Evolutionary conservation across 2,329 filamentous ascomycete species (phyloP), one percentile per base, ranked within the genome.

Genomic region (Colletotrichum abscissum): DNA sequence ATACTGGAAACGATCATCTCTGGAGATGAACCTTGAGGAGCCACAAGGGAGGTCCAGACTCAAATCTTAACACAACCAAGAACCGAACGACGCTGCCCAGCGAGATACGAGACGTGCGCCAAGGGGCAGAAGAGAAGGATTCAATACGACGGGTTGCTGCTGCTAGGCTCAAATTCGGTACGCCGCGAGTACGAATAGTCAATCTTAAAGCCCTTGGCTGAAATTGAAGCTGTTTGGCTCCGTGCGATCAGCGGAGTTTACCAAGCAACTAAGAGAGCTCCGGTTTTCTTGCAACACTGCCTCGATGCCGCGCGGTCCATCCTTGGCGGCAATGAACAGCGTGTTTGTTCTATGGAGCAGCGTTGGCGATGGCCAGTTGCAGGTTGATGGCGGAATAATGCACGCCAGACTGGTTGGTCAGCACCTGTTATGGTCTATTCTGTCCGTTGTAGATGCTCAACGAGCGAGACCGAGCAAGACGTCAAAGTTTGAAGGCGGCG

Each of bases 101-200:
- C 42, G 7, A 69, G 57, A 72, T 69, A 72, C 70, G 66, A 69
- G 70, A 72, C 66, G 69, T 5, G 33, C 33, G 28, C n/a, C 56
- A 42, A 71, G 63, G 42, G 46, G 60, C 42, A 30, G 24, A 28
- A 8, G 16, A 56, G 30, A n/a, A 57, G 33, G 5, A 56, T 28
- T 26, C 30, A 49, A 72, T 59, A 63, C 52, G 58, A 72, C 14
- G 28, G 19, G 30, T n/a, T 26, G 11, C 46, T 11, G n/a, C 42
- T 7, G 42, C 38, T 33, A 7, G 46, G 5, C 46, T 63, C 46
- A 30, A 22, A 8, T 49, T 22, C 4, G 42, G 42, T 49, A 5
- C 42, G 42, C 42, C 19, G 16, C 19, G 16, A 22, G 42, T 49
- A 49, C 42, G 62, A 30, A 54, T 12, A 35, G 63, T 42, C 68